Base-by-base conservation (phyloP, 2,329 filamentous ascomycete genomes). In the Harringtonia aguacate region DNA sequence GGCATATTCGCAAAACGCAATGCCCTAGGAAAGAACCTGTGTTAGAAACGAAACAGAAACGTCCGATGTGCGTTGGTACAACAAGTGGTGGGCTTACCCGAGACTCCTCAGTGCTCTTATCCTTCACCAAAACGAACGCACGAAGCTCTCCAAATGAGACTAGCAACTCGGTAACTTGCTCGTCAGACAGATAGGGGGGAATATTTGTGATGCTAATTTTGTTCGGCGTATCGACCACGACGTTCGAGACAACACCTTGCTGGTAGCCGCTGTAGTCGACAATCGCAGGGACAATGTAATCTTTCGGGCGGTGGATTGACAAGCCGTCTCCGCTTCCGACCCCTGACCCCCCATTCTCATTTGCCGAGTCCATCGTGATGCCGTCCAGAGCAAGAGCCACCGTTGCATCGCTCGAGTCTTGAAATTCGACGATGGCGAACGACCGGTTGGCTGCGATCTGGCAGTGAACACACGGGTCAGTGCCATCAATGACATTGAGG, bases 131-230 rank as follows among this genome's bases (percentile, higher is more conserved):
- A 5, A 90, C 73, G 60, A 97, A 95, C 1, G 88, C 84, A 61
- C 94, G 95, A 37, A 97, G 77, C 60, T 90, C 86, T 50, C 92
- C 92, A 63, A 98, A 97, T 0, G 88, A 83, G 27, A 84, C 81
- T 8, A 98, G 71, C 18, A 98, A 75, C 66, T 97, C 92, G 34
- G 82, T 84, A 8, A 97, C 85, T 55, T 95, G 88, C 45, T 94
- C 88, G 46, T 97, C 92, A 3, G 79, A 83, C 38, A 99, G 79
- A 61, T 92, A 95, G 1, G 76, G 65, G 0, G 92, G 89, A 45
- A 99, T 84, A 58, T 94, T 94, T 40, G 86, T 79, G 53, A 98
- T 81, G 62, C 86, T 86, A 53, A 99, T 84, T 70, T 99, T 99
- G 70, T 95, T 88, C 17, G 88, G 83, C 4, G 87, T 94, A 59